phyloP scores from a whole-genome alignment of 2,329 filamentous ascomycete species.

The Monilinia fructicola region DNA sequence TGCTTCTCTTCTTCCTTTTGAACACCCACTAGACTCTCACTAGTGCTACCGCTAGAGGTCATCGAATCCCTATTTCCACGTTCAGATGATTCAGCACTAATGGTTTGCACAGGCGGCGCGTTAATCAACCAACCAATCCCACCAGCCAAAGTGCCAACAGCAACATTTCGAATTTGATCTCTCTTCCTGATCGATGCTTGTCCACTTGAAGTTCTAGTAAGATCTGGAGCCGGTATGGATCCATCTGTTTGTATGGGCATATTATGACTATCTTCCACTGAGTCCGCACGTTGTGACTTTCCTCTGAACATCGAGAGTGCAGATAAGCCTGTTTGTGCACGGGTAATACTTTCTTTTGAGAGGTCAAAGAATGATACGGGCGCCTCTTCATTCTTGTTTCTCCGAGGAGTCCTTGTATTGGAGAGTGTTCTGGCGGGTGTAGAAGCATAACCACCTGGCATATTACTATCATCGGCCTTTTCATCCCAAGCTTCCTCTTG shows the following conservation, averaged over 20 bases:
- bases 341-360: slow-evolving; percentile 58
- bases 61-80: not conserved
- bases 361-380: slow-evolving; percentile 67
- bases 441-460: slow-evolving; percentile 55
- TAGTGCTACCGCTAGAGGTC: not conserved
- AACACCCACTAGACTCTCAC: not conserved
- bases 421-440: slow-evolving; percentile 41
- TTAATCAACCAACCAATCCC: slow-evolving; percentile 68
- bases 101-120: slow-evolving; percentile 44
- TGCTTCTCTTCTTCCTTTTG: not conserved
- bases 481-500: slow-evolving; percentile 71
- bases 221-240: not conserved
- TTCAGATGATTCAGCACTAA: slow-evolving; percentile 6
- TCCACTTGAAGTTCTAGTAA: not conserved
- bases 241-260: not conserved
- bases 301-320: slow-evolving; percentile 46
- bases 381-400: slow-evolving; percentile 52
- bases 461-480: slow-evolving; percentile 57
- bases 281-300: slow-evolving; percentile 22
- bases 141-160: slow-evolving; percentile 65
- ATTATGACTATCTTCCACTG: not conserved
- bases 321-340: slow-evolving; percentile 58
- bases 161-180: slow-evolving; percentile 67
- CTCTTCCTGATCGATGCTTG: slow-evolving; percentile 60
- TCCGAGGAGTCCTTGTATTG: slow-evolving; percentile 36